A percentile compares a stretch with the other conserved stretches of the same genome.
These are phyloP conservation scores for Verticillium tricorpus DNA, from an alignment of 2,329 filamentous ascomycete genomes.

Conservation along the genomic window DNA sequence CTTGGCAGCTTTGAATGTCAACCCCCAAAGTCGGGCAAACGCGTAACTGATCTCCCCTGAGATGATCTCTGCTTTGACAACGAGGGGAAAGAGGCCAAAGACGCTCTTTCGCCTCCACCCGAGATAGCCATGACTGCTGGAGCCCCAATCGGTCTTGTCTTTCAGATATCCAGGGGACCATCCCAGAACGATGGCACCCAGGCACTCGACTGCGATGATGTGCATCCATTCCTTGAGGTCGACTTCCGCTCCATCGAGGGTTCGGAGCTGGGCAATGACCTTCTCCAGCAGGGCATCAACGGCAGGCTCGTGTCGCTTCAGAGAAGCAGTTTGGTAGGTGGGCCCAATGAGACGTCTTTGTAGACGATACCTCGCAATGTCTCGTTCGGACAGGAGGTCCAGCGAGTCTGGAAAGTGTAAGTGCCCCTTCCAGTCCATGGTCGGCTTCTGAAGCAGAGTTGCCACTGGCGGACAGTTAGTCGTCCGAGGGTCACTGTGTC, in stretches of 20 bases:
- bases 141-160: slow-evolving; percentile 38
- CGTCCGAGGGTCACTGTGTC: not conserved
- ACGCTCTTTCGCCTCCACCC: slow-evolving; percentile 49
- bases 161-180: slow-evolving; percentile 47
- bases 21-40: slow-evolving; percentile 38
- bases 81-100: slow-evolving; percentile 43
- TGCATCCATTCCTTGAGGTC: slow-evolving; percentile 54
- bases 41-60: slow-evolving; percentile 28
- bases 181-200: slow-evolving; percentile 43
- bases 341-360: slow-evolving; percentile 47
- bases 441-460: slow-evolving; percentile 38
- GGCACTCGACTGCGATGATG: slow-evolving; percentile 47
- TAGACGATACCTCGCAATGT: slow-evolving; percentile 40
- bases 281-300: slow-evolving; percentile 35
- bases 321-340: slow-evolving; percentile 36
- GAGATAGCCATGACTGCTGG: slow-evolving; percentile 43
- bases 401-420: slow-evolving; percentile 36
- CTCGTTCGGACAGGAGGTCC: slow-evolving; percentile 46
- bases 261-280: slow-evolving; percentile 28
- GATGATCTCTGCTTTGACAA: slow-evolving; percentile 33
- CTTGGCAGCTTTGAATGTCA: slow-evolving; percentile 38
- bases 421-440: slow-evolving; percentile 31
- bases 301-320: slow-evolving; percentile 34
- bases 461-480: slow-evolving; percentile 28
- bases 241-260: slow-evolving; percentile 32